Evolutionary conservation across 2,329 filamentous ascomycete species (phyloP), one percentile per base, ranked within the genome.

Genomic region (Phaeosphaeriaceae sp.): DNA sequence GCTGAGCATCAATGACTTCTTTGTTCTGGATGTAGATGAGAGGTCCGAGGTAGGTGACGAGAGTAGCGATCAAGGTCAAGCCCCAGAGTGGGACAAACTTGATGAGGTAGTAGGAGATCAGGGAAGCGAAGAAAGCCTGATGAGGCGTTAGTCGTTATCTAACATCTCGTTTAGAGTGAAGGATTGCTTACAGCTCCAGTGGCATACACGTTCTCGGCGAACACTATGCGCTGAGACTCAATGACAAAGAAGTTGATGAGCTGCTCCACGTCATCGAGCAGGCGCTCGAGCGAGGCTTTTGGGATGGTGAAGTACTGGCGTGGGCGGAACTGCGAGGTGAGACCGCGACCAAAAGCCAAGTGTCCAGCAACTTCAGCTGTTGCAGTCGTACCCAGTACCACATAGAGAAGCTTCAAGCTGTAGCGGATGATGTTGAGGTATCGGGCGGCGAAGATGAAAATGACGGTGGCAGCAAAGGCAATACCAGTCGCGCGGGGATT

Each of bases 181-280:
- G 7, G 24, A 11, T 17, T n/a, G 78, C 86, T 75, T 82, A 88
- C 86, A 58, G 81, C 82, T 72, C 86, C 75, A 15, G 87, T 89
- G 58, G 83, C 84, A 58, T 83, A 82, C 54, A 88, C 80, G 68
- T 89, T 89, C 81, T 89, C 87, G 31, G 85, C 87, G 67, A 89
- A 89, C 58, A 89, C 74, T 62, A 89, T 82, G 57, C 87, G 84
- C 80, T 89, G 87, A 72, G 87, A 86, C 73, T 89, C 87, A 62
- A 89, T 88, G 66, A 89, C 82, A 76, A 89, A 87, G 79, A 89
- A 89, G 80, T 89, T 88, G 78, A 86, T 81, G 53, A 89, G 79
- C 77, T 89, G 86, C 74, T 87, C 85, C 15, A 88, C 72, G 72
- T 89, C 87, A 63, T 87, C 86, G 49, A 87, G 78, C 21, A 86